Conservation (phyloP, 2,329 filamentous ascomycete genomes). For the Sporothrix mexicana region DNA sequence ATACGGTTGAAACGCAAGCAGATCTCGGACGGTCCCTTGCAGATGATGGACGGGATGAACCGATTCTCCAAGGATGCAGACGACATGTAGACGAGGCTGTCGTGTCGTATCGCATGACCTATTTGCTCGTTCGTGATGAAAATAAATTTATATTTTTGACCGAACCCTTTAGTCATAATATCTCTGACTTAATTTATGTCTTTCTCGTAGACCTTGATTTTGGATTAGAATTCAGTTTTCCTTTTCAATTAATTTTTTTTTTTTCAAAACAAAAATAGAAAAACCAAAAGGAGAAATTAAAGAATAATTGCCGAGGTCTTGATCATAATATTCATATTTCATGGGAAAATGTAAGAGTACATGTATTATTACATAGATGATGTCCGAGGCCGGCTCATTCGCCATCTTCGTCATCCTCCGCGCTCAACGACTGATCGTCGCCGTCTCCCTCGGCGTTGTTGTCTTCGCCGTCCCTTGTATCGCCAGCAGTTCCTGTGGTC, state of each 20-base stretch:
- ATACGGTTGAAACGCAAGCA: not conserved
- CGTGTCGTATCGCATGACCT: no score
- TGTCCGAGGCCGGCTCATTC: not conserved
- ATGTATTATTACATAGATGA: not conserved
- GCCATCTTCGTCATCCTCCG: constrained; percentile 5
- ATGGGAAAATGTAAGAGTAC: not conserved
- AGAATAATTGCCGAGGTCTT: no score
- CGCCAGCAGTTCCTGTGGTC: not conserved
- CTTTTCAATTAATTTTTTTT: no score
- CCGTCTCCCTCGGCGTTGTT: not conserved
- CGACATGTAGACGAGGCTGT: no score
- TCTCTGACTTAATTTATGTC: no score
- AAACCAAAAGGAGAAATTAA: no score
- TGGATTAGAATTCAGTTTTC: no score
- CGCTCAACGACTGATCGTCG: not conserved
- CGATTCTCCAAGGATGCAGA: not conserved
- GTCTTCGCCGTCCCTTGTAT: not conserved
- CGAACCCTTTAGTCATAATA: no score
- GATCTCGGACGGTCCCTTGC: not conserved
- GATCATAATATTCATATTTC: not conserved
- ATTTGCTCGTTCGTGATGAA: no score
- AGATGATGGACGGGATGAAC: not conserved
- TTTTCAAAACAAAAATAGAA: no score
- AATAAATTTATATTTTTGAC: no score
- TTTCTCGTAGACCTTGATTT: no score